Conservation (phyloP, 257 asterid species). For the Solanum etuberosum region DNA sequence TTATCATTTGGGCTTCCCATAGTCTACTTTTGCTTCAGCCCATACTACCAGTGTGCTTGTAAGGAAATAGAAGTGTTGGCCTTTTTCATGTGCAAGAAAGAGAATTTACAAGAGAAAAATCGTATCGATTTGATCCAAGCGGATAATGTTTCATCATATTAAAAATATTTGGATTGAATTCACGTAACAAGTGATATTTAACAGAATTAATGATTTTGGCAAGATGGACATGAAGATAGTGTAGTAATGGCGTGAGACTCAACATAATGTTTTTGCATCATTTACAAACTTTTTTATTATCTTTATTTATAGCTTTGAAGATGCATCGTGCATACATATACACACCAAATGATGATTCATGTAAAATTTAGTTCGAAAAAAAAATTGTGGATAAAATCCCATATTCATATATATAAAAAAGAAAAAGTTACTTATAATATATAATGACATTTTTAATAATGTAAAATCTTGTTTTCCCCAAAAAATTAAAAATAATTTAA, state of each 20-base stretch:
- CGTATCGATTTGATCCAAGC: accelerated
- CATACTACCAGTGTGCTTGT: neutral
- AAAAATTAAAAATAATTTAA: no score
- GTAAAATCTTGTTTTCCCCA: no score
- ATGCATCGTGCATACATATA: neutral
- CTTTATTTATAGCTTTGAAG: neutral
- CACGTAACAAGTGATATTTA: neutral
- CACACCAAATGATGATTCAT: neutral
- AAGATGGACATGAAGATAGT: neutral
- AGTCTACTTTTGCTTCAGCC: neutral
- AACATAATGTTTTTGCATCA: neutral
- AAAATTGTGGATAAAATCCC: neutral
- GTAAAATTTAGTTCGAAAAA: neutral
- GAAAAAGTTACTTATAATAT: neutral
- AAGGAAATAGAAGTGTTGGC: neutral
- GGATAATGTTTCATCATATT: neutral
- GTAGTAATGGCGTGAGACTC: neutral
- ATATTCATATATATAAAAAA: neutral
- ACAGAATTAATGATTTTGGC: neutral
- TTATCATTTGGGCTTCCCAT: neutral
- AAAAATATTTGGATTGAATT: neutral
- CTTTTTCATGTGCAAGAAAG: neutral
- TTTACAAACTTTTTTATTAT: neutral
- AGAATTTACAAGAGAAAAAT: neutral
- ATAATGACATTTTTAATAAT: neutral